Evolutionary conservation across 305 asterid species (phyloP), one percentile per base, ranked within the genome.

Genomic region (Fraxinus xanthoxyloides): DNA sequence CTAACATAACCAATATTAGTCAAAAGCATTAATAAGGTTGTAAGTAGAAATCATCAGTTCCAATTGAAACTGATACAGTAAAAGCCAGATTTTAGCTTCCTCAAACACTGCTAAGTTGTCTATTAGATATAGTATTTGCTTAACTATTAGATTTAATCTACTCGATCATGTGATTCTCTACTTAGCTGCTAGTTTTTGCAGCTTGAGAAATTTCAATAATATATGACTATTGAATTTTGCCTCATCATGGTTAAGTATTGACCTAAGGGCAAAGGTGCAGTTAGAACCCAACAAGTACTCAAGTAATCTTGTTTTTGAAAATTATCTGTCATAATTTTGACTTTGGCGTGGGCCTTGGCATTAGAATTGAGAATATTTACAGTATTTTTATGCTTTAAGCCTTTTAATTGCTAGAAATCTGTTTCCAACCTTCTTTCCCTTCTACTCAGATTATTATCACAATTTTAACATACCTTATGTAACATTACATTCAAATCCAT

Each of bases 1-100:
- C 81, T 83, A 78, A 54, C 80, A 31, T 31, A 61, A 65, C 51
- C 59, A 82, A 81, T 59, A 79, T 30, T 32, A 19, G 32, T 35
- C 40, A 48, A 78, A 75, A 83, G 46, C 76, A 84, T 43, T 67
- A 72, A 83, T 31, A 85, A 67, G 30, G 26, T 35, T 46, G 35
- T 9, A 24, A 51, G 75, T 77, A 75, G 77, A 72, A 76, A 65
- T 63, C 81, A 81, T 63, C 80, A 78, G 30, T 59, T 38, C 75
- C 59, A 82, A 35, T 63, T 67, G 61, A 31, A 72, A 72, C 28
- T 19, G 31, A 32, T 51, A 70, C 19, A 81, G n/a, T 40, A 28
- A 85, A 75, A 24, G 79, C 59, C 30, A 72, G 23, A 36, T 36
- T 46, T 56, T 32, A 74, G 75, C 75, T 30, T 63, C 12, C 70